Evolutionary conservation across 495 filamentous ascomycete genomes (phyloP).

Genomic region (Neurospora sp.): DNA sequence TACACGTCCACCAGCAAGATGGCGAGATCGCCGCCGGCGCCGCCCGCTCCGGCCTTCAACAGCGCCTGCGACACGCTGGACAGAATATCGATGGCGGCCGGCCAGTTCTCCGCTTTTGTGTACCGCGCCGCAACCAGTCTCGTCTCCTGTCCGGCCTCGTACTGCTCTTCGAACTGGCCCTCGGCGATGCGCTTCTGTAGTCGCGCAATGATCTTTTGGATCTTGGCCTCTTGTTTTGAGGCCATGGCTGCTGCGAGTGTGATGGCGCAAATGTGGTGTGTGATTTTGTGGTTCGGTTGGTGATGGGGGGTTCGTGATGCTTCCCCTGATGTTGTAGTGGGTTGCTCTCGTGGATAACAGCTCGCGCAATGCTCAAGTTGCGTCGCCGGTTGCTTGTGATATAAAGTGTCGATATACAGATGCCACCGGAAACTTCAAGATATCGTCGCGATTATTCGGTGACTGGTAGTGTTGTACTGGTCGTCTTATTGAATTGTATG

Average conservation of each 20-base stretch:
- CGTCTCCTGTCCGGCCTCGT: constrained; percentile 96
- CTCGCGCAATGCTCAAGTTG: not conserved
- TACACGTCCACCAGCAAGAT: constrained; percentile 80
- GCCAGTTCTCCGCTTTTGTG: constrained; percentile 71
- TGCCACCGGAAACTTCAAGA: not conserved
- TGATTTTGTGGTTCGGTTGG: not conserved
- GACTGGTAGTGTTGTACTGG: not conserved
- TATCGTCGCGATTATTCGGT: not conserved
- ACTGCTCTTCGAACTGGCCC: constrained; percentile 60
- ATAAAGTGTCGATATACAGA: not conserved
- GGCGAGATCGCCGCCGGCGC: constrained; percentile 84
- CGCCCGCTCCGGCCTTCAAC: constrained; percentile 78
- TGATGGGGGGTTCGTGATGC: not conserved
- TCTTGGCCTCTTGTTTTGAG: constrained; percentile 21
- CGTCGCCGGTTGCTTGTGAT: not conserved
- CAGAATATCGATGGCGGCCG: constrained; percentile 76
- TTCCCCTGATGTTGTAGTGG: not conserved
- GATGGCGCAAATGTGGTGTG: not conserved
- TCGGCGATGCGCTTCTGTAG: constrained; percentile 66
- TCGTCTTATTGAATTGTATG: not conserved
- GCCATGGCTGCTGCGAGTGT: not conserved
- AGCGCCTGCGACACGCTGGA: constrained; percentile 75
- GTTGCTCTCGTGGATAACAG: not conserved
- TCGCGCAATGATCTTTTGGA: constrained; percentile 40
- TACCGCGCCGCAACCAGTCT: constrained; percentile 89